Evolutionary conservation across 306 rosid genomes (phyloP).

Genomic region (Castanospermum australe): DNA sequence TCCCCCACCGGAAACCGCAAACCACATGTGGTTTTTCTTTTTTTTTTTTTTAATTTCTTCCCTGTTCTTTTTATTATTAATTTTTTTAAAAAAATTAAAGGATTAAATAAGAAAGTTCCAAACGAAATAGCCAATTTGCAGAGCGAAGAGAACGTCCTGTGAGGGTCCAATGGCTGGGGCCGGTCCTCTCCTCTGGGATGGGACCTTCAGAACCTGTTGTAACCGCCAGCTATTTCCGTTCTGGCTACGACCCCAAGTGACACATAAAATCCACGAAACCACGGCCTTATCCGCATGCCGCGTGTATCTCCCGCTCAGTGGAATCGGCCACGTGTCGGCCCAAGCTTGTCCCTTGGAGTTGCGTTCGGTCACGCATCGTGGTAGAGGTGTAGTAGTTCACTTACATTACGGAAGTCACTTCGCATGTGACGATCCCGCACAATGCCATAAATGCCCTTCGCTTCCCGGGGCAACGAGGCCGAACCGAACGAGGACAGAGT

Average conservation of each 20-base stretch:
- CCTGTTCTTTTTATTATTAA: neutral
- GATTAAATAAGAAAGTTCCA: neutral
- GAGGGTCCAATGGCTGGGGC: conserved; percentile 33
- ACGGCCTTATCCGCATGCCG: conserved; percentile 33
- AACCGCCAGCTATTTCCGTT: conserved; percentile 68
- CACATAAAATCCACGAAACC: conserved; percentile 23
- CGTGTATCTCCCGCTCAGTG: neutral
- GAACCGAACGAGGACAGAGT: conserved; percentile 23
- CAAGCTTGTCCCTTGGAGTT: neutral
- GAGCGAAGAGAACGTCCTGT: conserved; percentile 40
- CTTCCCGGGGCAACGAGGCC: no score
- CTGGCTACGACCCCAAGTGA: conserved; percentile 48
- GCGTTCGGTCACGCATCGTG: conserved; percentile 29
- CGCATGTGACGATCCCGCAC: neutral
- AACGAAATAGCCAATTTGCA: neutral
- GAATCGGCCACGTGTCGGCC: conserved; percentile 38
- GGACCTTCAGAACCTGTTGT: conserved; percentile 42
- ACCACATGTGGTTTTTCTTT: neutral
- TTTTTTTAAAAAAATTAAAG: no score
- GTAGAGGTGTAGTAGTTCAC: no score
- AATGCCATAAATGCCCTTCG: conserved; percentile 31
- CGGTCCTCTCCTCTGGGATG: conserved; percentile 27
- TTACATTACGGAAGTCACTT: conserved; percentile 27
- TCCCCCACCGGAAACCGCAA: neutral
- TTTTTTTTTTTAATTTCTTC: no score